Base-by-base conservation (phyloP, 257 asterid genomes). In the Salvia hispanica region DNA sequence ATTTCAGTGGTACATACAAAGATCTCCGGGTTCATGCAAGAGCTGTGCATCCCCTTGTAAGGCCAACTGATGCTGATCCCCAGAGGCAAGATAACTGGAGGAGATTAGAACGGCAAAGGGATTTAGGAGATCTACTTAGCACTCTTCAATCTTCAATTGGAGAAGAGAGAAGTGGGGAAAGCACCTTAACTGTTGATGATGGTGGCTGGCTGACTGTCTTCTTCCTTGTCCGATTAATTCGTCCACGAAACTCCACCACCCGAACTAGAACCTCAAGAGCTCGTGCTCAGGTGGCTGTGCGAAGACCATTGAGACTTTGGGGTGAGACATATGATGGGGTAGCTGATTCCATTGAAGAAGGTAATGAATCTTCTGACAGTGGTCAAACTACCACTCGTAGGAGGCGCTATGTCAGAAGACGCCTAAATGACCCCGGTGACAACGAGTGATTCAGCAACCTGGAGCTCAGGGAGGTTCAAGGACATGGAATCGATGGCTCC, bases 21-120 rank as follows among this genome's bases (percentile, higher is more conserved):
- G 98, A 89, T 68, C 75, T 92, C 60, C 75, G 96, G 64, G 87
- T 80, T 84, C 98, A 92, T 28, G 98, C 98, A 8, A 84, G 96
- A 71, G 76, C 61, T 62, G 81, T 77, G 25, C 98, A 92, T 61
- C 96, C 98, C 13, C 81, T 76, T 10, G 95, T 70, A 63, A 84
- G 92, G 80, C 98, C 98, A 7, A 69, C 90, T 10, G 89, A 82
- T 6, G 81, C 92, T 7, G 98, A 89, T 70, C 96, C 95, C 0
- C 95, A 85, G 77, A 87, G 96, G 84, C 88, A 84, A 84, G 84
- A 83, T 15, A 83, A 76, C 74, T 92, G 98, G 98, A 71, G 90
- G 72, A 87, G 90, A 67, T 62, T 87, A 70, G 98, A 92, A 67
- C 82, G 88, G 66, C 95, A 88, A 85, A 82, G 92, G 70, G 95